Conservation (phyloP, 805 yeast genomes). For the Pichia paraexigua region DNA sequence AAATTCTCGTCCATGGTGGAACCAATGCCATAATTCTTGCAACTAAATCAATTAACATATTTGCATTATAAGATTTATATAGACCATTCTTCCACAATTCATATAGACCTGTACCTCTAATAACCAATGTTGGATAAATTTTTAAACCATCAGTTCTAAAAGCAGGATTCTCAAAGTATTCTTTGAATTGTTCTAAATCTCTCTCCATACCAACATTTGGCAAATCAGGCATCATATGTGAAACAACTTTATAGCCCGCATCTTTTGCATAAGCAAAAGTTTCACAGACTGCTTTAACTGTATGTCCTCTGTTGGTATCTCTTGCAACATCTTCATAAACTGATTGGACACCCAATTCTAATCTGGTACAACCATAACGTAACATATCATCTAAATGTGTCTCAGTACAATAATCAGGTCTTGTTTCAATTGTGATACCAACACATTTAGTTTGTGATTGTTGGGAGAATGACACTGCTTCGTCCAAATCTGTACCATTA, state of each 20-base stretch:
- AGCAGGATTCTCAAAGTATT: conserved; percentile 93
- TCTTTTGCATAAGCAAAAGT: conserved; percentile 96
- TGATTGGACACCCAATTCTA: conserved; percentile 95
- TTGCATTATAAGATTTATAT: conserved; percentile 90
- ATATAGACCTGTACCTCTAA: conserved; percentile 94
- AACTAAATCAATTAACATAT: conserved; percentile 86
- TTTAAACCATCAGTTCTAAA: conserved; percentile 96
- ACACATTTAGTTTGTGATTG: conserved; percentile 95
- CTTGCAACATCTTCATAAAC: conserved; percentile 98
- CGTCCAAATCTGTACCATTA: conserved; percentile 79
- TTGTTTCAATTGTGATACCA: conserved; percentile 95
- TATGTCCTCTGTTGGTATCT: conserved; percentile 97
- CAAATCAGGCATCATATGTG: conserved; percentile 99
- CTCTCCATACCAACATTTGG: conserved; percentile 99
- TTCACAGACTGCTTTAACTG: conserved; percentile 92
- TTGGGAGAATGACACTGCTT: conserved; percentile 84
- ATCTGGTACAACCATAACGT: conserved; percentile 90
- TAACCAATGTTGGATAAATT: conserved; percentile 91
- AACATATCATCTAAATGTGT: conserved; percentile 94
- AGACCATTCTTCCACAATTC: conserved; percentile 96
- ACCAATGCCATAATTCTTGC: conserved; percentile 94
- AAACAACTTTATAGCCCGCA: conserved; percentile 95
- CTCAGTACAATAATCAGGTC: conserved; percentile 97
- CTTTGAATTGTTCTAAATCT: conserved; percentile 91
- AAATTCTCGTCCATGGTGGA: conserved; percentile 99